A percentile compares a stretch with the other conserved stretches of the same genome.
These are phyloP conservation scores for Aspergillus ellipticus DNA, from an alignment of 495 filamentous ascomycete species.

Conservation along the genomic window DNA sequence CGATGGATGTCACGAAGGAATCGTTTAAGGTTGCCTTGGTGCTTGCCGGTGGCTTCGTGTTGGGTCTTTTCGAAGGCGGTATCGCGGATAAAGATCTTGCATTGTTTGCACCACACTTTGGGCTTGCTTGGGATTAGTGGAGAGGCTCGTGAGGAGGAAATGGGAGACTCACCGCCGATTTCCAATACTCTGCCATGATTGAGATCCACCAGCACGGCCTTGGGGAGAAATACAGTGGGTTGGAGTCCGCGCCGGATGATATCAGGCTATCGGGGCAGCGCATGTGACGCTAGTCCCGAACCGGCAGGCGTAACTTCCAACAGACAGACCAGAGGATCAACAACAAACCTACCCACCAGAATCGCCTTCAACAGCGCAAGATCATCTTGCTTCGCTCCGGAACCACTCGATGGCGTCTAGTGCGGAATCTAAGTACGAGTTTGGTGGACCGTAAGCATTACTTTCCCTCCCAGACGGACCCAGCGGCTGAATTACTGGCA, in stretches of 20 bases:
- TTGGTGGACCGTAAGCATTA: background rate
- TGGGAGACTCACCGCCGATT: conserved; percentile 66
- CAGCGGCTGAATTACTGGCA: conserved; percentile 26
- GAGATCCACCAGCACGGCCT: background rate
- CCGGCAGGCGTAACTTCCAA: no score
- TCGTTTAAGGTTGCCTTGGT: conserved; percentile 86
- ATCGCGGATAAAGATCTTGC: conserved; percentile 85
- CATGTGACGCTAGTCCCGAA: conserved; percentile 10
- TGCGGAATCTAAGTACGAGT: background rate
- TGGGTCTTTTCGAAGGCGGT: conserved; percentile 84
- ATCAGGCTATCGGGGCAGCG: background rate
- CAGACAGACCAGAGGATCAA: no score
- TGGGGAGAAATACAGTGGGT: background rate
- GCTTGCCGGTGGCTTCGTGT: conserved; percentile 84
- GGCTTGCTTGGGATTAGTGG: conserved; percentile 46
- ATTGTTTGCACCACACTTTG: conserved; percentile 97
- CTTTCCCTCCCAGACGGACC: background rate
- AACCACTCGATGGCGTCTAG: background rate
- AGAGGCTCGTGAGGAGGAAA: background rate
- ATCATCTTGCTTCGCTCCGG: background rate
- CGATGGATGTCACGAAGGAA: conserved; percentile 85
- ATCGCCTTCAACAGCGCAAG: background rate
- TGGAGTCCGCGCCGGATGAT: background rate
- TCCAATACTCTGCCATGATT: conserved; percentile 96
- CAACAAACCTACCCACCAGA: background rate